Evolutionary conservation across 176 grass and related monocot species (phyloP).

Genomic region (Phragmites australis): DNA sequence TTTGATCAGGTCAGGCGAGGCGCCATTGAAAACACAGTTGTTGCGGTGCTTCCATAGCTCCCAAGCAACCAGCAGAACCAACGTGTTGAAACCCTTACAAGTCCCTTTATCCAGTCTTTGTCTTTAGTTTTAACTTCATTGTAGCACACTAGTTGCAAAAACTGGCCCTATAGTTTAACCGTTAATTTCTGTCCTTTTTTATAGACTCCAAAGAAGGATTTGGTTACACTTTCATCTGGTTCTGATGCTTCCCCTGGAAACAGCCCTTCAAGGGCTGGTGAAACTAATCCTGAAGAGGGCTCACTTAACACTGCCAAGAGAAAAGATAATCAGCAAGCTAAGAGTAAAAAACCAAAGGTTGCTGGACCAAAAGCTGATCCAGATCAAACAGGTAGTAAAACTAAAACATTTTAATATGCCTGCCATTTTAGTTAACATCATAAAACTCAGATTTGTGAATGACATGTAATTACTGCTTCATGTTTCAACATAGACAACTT

Average conservation of each 20-base stretch:
- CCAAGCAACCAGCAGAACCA: no score
- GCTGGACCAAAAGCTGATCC: constrained; percentile 17
- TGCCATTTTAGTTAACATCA: neutral
- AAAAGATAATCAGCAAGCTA: constrained; percentile 28
- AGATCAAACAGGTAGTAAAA: constrained; percentile 35
- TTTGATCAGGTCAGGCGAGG: no score
- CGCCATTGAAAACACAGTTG: no score
- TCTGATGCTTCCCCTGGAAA: constrained; percentile 34
- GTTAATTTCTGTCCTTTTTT: constrained; percentile 10
- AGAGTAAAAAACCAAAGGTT: constrained; percentile 41
- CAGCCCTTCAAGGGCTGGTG: constrained; percentile 39
- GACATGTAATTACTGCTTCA: constrained; percentile 7
- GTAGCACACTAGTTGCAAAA: neutral
- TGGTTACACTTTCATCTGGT: constrained; percentile 31
- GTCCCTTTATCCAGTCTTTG: neutral
- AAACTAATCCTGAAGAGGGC: constrained; percentile 24
- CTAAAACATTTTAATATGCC: neutral
- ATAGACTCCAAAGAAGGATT: constrained; percentile 45
- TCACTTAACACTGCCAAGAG: constrained; percentile 13
- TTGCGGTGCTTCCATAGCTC: no score
- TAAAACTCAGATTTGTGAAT: constrained; percentile 18
- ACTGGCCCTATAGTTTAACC: neutral
- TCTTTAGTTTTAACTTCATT: constrained; percentile 12
- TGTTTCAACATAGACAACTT: constrained; percentile 32
- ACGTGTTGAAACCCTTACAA: neutral